Evolutionary conservation across 2,329 filamentous ascomycete genomes (phyloP).

Genomic region (Didymellaceae sp.): DNA sequence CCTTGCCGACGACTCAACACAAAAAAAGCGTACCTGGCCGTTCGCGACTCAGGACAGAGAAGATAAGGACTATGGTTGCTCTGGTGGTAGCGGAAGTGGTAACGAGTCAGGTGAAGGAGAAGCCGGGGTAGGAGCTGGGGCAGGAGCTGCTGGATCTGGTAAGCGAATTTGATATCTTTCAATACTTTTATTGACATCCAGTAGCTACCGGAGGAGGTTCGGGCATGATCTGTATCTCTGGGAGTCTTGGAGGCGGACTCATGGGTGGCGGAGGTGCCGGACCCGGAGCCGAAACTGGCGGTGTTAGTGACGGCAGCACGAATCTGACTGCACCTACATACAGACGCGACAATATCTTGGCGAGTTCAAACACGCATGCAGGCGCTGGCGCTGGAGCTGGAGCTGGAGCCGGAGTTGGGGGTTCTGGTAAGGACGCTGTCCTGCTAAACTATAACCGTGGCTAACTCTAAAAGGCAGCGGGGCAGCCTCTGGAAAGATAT

Average conservation of each 20-base stretch:
- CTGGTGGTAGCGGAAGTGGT: neutral
- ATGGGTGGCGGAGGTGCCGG: neutral
- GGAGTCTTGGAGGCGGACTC: neutral
- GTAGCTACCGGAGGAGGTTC: neutral
- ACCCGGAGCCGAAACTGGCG: neutral
- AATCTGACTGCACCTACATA: neutral
- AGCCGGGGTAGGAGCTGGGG: neutral
- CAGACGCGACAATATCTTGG: neutral
- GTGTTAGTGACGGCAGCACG: neutral
- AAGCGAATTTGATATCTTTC: too few relatives aligned
- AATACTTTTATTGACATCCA: neutral
- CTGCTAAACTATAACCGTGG: neutral
- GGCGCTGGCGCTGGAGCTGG: neutral
- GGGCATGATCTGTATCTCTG: neutral
- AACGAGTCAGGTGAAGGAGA: neutral
- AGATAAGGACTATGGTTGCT: neutral
- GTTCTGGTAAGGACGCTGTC: neutral
- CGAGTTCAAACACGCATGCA: neutral
- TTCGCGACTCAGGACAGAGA: neutral
- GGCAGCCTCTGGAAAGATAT: neutral
- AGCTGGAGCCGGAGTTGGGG: neutral
- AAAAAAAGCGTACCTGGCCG: neutral
- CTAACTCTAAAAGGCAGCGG: neutral
- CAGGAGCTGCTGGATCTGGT: neutral
- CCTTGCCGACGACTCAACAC: neutral